Percentiles rank a stretch among this genome's conserved stretches.
Evolutionary conservation across 2,329 filamentous ascomycete species (phyloP).

Genomic region (Xylariaceae sp.): DNA sequence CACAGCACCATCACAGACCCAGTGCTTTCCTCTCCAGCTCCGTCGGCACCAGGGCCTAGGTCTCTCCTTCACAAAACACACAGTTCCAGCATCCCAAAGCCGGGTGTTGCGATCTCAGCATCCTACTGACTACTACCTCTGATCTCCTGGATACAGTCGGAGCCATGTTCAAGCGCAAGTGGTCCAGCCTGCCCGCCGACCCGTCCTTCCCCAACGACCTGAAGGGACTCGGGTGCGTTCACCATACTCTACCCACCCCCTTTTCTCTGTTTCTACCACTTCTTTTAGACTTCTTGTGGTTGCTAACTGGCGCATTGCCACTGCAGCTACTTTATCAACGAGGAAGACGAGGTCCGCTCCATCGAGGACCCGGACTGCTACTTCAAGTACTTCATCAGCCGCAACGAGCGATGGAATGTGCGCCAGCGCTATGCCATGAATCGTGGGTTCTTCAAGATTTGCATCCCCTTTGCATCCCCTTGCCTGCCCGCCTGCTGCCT

Average conservation of each 20-base stretch:
- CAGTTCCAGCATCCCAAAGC: too few relatives aligned
- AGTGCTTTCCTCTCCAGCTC: background rate
- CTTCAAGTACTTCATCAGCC: constrained; percentile 68
- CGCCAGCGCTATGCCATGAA: constrained; percentile 69
- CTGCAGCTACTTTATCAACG: constrained; percentile 69
- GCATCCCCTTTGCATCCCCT: background rate
- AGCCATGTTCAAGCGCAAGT: constrained; percentile 69
- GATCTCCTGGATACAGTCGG: too few relatives aligned
- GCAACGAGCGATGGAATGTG: constrained; percentile 70
- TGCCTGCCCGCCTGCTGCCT: background rate
- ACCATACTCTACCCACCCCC: background rate
- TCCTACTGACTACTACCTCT: too few relatives aligned
- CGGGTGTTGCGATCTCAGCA: too few relatives aligned
- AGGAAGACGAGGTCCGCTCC: constrained; percentile 65
- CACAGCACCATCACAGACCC: background rate
- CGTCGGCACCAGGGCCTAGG: too few relatives aligned
- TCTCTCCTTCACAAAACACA: too few relatives aligned
- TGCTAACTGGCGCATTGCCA: too few relatives aligned
- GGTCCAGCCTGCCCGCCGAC: constrained; percentile 63
- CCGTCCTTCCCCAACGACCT: constrained; percentile 59
- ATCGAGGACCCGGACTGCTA: constrained; percentile 59
- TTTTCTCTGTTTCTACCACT: constrained; percentile 1
- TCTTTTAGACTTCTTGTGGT: background rate
- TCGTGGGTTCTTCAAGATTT: constrained; percentile 38
- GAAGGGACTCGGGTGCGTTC: constrained; percentile 63